Conservation (phyloP, 805 yeast species). For the Citeromyces matritensis region DNA sequence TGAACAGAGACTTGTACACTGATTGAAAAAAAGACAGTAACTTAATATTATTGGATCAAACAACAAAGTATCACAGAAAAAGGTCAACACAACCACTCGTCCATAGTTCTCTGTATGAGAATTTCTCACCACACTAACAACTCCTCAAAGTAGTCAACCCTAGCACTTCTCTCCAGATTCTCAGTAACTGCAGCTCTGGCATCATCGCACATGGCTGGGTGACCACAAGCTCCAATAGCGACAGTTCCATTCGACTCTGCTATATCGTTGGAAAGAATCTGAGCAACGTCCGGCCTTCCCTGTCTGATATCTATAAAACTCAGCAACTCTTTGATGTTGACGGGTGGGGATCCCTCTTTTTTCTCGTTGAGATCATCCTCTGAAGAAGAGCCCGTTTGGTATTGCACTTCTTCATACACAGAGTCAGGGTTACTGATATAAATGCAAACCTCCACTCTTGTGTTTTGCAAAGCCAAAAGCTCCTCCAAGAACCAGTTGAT, state of each 20-base stretch:
- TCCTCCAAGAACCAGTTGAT: slow-evolving; percentile 36
- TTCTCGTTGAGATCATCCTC: not conserved
- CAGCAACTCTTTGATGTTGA: slow-evolving; percentile 10
- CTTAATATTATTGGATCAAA: too few species aligned
- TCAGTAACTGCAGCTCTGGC: slow-evolving; percentile 30
- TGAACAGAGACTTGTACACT: too few species aligned
- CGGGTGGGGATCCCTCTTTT: not conserved
- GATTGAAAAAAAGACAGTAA: too few species aligned
- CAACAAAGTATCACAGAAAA: too few species aligned
- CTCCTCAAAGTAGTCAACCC: slow-evolving; percentile 64
- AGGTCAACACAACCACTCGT: too few species aligned
- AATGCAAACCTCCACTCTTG: slow-evolving; percentile 13
- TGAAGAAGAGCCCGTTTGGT: slow-evolving; percentile 1
- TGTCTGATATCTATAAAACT: slow-evolving; percentile 23
- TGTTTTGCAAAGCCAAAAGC: slow-evolving; percentile 14
- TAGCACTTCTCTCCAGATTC: slow-evolving; percentile 22
- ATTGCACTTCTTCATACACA: slow-evolving; percentile 5
- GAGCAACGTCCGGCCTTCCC: slow-evolving; percentile 25
- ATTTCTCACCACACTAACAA: slow-evolving; percentile 65
- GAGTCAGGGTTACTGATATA: slow-evolving; percentile 18
- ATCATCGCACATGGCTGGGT: slow-evolving; percentile 31
- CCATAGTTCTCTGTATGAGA: too few species aligned
- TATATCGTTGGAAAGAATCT: slow-evolving; percentile 20
- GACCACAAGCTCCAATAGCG: slow-evolving; percentile 35
- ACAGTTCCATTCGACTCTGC: slow-evolving; percentile 17